phyloP scores from a whole-genome alignment of 2,329 filamentous ascomycete genomes.

The Rachicladosporium sp. region DNA sequence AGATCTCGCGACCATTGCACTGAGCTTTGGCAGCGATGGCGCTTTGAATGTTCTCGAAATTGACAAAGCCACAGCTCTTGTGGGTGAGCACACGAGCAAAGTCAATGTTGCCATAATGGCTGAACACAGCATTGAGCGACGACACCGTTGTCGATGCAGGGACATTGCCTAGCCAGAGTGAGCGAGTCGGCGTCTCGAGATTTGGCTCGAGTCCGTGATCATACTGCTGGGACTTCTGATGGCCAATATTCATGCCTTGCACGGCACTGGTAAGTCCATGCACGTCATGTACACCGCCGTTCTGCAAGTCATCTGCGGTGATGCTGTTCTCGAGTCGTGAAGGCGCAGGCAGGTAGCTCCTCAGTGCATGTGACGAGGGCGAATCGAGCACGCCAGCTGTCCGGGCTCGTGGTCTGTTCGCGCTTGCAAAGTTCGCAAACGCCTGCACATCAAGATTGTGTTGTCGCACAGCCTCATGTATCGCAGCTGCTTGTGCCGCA shows the following conservation, averaged over 20 bases:
- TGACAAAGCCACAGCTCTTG: constrained; percentile 98
- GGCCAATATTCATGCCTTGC: constrained; percentile 64
- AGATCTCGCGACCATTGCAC: constrained; percentile 95
- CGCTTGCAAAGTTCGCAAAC: constrained; percentile 72
- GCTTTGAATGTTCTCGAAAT: constrained; percentile 85
- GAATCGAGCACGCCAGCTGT: constrained; percentile 87
- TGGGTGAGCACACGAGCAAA: constrained; percentile 90
- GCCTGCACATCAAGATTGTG: constrained; percentile 91
- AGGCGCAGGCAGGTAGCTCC: constrained; percentile 64
- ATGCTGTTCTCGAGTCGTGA: constrained; percentile 66
- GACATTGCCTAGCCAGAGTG: constrained; percentile 94
- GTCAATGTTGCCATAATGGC: constrained; percentile 78
- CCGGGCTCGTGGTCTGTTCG: constrained; percentile 72
- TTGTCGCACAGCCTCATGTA: constrained; percentile 65
- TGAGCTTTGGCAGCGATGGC: constrained; percentile 77
- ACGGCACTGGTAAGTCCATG: constrained; percentile 72
- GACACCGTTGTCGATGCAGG: constrained; percentile 94
- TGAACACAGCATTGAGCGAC: constrained; percentile 89
- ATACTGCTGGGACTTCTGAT: constrained; percentile 39
- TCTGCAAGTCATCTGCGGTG: constrained; percentile 59
- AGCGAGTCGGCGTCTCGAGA: constrained; percentile 80
- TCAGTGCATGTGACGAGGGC: constrained; percentile 49
- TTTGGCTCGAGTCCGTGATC: constrained; percentile 65
- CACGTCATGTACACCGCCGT: constrained; percentile 65
- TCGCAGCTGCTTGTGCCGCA: constrained; percentile 44